phyloP scores from a whole-genome alignment of 1,284 basidiomycete genomes.

The Wallemia mellicola region DNA sequence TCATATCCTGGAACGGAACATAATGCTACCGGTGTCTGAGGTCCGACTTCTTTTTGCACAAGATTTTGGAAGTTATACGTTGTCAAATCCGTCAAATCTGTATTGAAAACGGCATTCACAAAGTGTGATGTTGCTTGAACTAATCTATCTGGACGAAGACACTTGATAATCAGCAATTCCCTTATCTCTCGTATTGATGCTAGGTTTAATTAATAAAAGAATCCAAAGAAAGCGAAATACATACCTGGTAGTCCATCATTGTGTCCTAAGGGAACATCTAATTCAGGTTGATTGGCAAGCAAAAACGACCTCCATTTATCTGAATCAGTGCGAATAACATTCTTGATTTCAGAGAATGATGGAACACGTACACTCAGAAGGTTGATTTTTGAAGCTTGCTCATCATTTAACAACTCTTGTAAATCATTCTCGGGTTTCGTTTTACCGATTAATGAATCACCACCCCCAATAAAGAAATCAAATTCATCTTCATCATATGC shows the following conservation, averaged over 20 bases:
- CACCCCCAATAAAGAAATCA: slow-evolving; percentile 66
- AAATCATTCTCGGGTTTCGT: background rate
- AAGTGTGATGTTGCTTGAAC: slow-evolving; percentile 49
- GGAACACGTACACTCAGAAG: slow-evolving; percentile 23
- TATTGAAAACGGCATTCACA: slow-evolving; percentile 38
- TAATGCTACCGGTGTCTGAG: slow-evolving; percentile 56
- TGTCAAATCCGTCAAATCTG: slow-evolving; percentile 41
- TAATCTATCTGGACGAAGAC: slow-evolving; percentile 62
- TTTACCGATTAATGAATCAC: slow-evolving; percentile 27
- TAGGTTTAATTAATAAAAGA: too few relatives aligned
- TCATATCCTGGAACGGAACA: slow-evolving; percentile 89
- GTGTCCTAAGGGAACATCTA: slow-evolving; percentile 25
- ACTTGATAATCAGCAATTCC: slow-evolving; percentile 50
- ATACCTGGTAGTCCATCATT: background rate
- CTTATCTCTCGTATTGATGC: slow-evolving; percentile 21
- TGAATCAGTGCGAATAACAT: slow-evolving; percentile 31
- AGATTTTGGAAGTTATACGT: slow-evolving; percentile 42
- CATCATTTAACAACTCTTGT: background rate
- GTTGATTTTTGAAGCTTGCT: background rate
- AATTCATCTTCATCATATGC: slow-evolving; percentile 40
- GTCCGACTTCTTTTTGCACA: slow-evolving; percentile 44
- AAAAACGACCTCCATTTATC: slow-evolving; percentile 51
- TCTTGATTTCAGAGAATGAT: slow-evolving; percentile 45
- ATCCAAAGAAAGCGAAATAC: background rate
- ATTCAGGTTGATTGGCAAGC: slow-evolving; percentile 37